Conservation (phyloP, 345 rosid species). For the Murraya paniculata region DNA sequence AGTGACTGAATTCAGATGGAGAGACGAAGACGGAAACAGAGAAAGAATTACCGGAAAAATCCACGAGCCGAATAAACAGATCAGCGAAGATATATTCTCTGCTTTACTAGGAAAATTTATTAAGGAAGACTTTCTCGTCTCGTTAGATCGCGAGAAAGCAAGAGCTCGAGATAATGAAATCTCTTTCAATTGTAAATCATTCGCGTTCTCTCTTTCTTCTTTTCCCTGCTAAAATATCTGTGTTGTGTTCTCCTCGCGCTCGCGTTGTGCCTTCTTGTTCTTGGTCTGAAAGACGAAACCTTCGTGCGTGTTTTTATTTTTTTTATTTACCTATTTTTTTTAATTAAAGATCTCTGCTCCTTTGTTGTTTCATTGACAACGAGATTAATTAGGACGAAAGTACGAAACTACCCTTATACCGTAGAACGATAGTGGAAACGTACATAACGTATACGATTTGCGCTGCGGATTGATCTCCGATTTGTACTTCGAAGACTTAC, state of each 20-base stretch:
- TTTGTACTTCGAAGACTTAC: background rate
- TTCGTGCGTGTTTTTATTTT: conserved; percentile 27
- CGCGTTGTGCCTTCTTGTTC: conserved; percentile 28
- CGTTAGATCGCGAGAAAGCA: conserved; percentile 42
- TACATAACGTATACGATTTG: background rate
- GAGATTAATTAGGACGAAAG: background rate
- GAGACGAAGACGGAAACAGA: background rate
- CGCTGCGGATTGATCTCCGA: background rate
- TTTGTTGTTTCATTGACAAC: background rate
- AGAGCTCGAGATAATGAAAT: conserved; percentile 28
- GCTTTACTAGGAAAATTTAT: conserved; percentile 23
- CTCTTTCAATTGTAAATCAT: background rate
- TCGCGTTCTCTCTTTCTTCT: background rate
- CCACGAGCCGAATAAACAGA: conserved; percentile 26
- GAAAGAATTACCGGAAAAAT: conserved; percentile 27
- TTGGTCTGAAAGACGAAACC: conserved; percentile 59
- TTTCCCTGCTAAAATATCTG: conserved; percentile 5
- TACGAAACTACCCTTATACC: conserved; percentile 7
- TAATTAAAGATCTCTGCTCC: background rate
- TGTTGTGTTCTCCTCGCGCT: conserved; percentile 17
- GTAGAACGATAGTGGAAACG: background rate
- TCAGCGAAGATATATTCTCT: conserved; percentile 32
- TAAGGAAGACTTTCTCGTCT: background rate
- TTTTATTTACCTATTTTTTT: background rate
- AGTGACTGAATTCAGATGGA: conserved; percentile 6